Evolutionary conservation across 2,329 filamentous ascomycete species (phyloP).

Genomic region (Xylaria sp.): DNA sequence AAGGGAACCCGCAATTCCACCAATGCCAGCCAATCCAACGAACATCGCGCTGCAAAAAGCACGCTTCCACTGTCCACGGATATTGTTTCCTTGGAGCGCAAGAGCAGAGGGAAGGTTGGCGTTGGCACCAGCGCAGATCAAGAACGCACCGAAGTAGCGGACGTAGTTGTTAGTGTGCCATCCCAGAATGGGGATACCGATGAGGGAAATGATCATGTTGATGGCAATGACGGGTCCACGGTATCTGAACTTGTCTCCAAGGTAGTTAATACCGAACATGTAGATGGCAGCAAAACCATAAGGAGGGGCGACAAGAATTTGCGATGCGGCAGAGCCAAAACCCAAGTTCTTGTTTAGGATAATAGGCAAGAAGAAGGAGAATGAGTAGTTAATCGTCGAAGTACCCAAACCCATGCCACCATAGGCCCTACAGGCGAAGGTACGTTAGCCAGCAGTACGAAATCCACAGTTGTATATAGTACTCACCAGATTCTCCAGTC

Average conservation of each 20-base stretch:
- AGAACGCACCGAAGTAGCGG: conserved; percentile 79
- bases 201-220: conserved; percentile 73
- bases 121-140: conserved; percentile 79
- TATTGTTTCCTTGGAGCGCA: conserved; percentile 87
- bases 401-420: conserved; percentile 70
- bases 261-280: conserved; percentile 68
- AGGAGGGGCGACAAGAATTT: conserved; percentile 78
- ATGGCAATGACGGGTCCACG: conserved; percentile 73
- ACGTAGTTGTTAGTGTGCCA: conserved; percentile 66
- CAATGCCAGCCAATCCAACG: conserved; percentile 79
- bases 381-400: conserved; percentile 78
- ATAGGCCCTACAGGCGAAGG: conserved; percentile 61
- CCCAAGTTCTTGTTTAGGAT: conserved; percentile 74
- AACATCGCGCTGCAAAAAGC: conserved; percentile 81
- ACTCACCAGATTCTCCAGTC: conserved; percentile 58
- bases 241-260: conserved; percentile 73
- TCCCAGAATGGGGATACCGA: conserved; percentile 78
- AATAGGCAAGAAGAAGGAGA: conserved; percentile 82
- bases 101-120: conserved; percentile 79
- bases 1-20: conserved; percentile 78
- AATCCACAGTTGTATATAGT: background rate
- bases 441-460: conserved; percentile 54
- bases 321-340: conserved; percentile 70
- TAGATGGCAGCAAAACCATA: conserved; percentile 72
- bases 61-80: conserved; percentile 89